Evolutionary conservation across 2,329 filamentous ascomycete species (phyloP).

Genomic region (Sarocladiaceae sp.): DNA sequence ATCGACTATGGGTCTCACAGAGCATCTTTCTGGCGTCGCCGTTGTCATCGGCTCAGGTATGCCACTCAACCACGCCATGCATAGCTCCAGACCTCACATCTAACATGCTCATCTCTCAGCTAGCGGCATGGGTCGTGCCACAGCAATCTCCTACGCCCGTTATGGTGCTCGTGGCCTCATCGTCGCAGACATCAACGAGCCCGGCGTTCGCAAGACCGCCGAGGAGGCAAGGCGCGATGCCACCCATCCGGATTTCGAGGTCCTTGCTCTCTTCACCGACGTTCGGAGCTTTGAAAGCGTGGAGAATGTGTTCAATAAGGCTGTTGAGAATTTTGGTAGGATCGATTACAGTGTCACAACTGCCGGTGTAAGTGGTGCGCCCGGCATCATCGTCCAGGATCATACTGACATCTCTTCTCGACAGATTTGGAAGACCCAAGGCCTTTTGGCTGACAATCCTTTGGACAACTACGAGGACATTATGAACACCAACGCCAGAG

Average conservation of each 20-base stretch:
- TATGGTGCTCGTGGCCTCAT: conserved; percentile 43
- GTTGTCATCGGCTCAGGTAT: background rate
- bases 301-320: conserved; percentile 7
- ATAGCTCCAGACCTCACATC: background rate
- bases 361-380: background rate
- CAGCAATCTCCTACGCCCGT: conserved; percentile 41
- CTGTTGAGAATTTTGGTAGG: conserved; percentile 17
- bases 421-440: conserved; percentile 27
- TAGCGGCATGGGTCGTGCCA: conserved; percentile 41
- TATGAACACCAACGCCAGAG: conserved; percentile 49
- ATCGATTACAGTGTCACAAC: conserved; percentile 20
- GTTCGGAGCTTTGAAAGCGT: background rate
- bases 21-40: background rate
- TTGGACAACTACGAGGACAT: conserved; percentile 44
- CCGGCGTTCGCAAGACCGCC: conserved; percentile 24
- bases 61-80: too few relatives aligned
- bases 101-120: too few relatives aligned
- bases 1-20: background rate
- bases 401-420: too few relatives aligned
- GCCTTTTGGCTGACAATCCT: conserved; percentile 39
- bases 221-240: background rate
- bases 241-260: background rate
- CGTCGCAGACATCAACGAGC: conserved; percentile 38
- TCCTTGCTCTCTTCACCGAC: background rate
- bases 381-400: too few relatives aligned